Evolutionary conservation across 2,329 filamentous ascomycete genomes (phyloP), one percentile per base, ranked within the genome.

Genomic region (Botryotinia narcissicola): DNA sequence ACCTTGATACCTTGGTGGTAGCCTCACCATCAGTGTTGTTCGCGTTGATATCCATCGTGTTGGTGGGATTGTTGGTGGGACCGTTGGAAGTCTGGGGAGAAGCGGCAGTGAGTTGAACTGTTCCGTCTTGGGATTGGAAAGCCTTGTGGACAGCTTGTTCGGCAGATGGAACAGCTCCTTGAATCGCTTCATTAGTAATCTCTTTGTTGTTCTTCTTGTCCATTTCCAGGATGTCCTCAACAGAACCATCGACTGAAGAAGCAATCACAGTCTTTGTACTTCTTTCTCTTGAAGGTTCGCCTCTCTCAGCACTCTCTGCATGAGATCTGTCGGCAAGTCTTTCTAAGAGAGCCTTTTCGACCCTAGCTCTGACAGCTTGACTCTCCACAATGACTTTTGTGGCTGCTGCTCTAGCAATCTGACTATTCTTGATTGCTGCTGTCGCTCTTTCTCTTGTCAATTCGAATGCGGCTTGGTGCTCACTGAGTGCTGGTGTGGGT

Each of bases 11-110:
- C 14, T 57, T 29, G n/a, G 16, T 29, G n/a, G n/a, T 7, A 9
- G n/a, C 6, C 14, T 4, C 7, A 18, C 14, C 7, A 29, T 18
- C n/a, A 29, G 1, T 18, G 0, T 29, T 9, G 14, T 29, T 57
- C 14, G 14, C 3, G 4, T 57, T 18, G n/a, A 7, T 57, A 18
- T 18, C 7, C 51, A 57, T 29, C 16, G 16, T 29, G 14, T 29
- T 57, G n/a, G 1, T 29, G 3, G 3, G 2, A 57, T 1, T 29
- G 14, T 29, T 57, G n/a, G 0, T 29, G 3, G 3, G 2, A 57
- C 3, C 29, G 14, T 4, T 57, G 7, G n/a, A 9, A 57, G 16
- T 18, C 6, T 9, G 14, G 16, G 14, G 51, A 29, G 51, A 57
- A 8, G 0, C 3, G 14, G 7, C 51, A 29, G 18, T 2, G n/a